Evolutionary conservation across 495 filamentous ascomycete genomes (phyloP), one percentile per base, ranked within the genome.

Genomic region (Thozetella sp.): DNA sequence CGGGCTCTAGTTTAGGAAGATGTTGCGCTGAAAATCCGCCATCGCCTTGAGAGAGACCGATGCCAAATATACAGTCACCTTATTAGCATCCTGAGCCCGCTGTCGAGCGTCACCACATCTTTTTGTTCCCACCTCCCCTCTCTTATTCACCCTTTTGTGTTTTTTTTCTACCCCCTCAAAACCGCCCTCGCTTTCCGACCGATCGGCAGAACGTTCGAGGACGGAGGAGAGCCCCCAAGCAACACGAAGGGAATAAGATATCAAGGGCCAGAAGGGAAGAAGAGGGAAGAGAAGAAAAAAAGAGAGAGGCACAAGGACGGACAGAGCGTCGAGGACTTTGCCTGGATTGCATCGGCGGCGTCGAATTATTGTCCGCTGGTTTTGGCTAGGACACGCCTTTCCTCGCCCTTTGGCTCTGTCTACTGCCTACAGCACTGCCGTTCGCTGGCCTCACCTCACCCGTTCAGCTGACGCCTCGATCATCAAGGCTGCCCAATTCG

Each of bases 21-120:
- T 48, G 20, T 48, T 48, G 12, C 3, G 43, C n/a, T 17, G 30
- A 6, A 37, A 48, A 48, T 48, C 43, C 43, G n/a, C 43, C 9
- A 48, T 48, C n/a, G 20, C 43, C 43, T 48, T 10, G 43, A n/a
- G n/a, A n/a, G 30, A 37, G 9, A n/a, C n/a, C 6, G 43, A 10
- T 48, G 43, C 43, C n/a, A n/a, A 48, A 48, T 48, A 48, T 48
- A 48, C 43, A n/a, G n/a, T 15, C n/a, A n/a, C 43, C 43, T 48
- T 48, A 48, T 10, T 48, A 48, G 43, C 43, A 48, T 9, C 43
- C 30, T 9, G 20, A 48, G 43, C 43, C 43, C 43, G 43, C 43
- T 15, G 12, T 19, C 20, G 43, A 20, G 10, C 3, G 43, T 48
- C 10, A 48, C 43, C 12, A 4, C 12, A 19, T 3, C n/a, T 10